phyloP scores from a whole-genome alignment of 2,329 filamentous ascomycete species.

The Cryphonectria radicalis region DNA sequence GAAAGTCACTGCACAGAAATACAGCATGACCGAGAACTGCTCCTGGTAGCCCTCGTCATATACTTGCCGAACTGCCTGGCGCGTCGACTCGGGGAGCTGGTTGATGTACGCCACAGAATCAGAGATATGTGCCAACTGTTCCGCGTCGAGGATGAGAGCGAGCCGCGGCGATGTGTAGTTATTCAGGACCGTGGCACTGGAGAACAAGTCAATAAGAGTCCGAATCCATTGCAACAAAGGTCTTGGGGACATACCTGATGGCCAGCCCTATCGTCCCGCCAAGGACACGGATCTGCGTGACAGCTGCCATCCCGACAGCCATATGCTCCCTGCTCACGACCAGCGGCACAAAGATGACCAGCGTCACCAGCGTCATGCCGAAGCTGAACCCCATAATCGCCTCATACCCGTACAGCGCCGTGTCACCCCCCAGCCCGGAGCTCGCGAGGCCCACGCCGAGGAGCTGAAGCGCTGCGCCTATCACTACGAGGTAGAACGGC shows the following conservation, averaged over 20 bases:
- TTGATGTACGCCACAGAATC: conserved; percentile 32
- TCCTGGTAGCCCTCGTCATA: conserved; percentile 32
- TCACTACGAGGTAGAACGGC: conserved; percentile 39
- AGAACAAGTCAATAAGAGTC: background rate
- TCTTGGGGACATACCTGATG: background rate
- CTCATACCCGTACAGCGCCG: conserved; percentile 40
- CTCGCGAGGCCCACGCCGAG: conserved; percentile 41
- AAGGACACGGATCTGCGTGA: conserved; percentile 44
- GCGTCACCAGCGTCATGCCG: conserved; percentile 39
- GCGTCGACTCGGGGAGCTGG: conserved; percentile 30
- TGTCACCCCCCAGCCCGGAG: conserved; percentile 30
- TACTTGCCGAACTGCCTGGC: conserved; percentile 31
- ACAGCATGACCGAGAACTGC: conserved; percentile 35
- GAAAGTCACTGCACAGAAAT: conserved; percentile 34
- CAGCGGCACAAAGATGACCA: conserved; percentile 39
- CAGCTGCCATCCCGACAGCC: conserved; percentile 41
- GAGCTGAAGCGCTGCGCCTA: conserved; percentile 37
- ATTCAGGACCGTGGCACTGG: conserved; percentile 33
- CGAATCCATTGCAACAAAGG: background rate
- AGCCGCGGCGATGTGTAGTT: conserved; percentile 26
- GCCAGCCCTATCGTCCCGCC: conserved; percentile 7
- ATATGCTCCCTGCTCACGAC: conserved; percentile 39
- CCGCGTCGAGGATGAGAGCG: conserved; percentile 27
- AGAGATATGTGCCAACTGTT: conserved; percentile 31
- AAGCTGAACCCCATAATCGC: conserved; percentile 44